These are phyloP conservation scores for Fraxinus excelsior DNA, from an alignment of 257 asterid genomes.

Conservation along the genomic window DNA sequence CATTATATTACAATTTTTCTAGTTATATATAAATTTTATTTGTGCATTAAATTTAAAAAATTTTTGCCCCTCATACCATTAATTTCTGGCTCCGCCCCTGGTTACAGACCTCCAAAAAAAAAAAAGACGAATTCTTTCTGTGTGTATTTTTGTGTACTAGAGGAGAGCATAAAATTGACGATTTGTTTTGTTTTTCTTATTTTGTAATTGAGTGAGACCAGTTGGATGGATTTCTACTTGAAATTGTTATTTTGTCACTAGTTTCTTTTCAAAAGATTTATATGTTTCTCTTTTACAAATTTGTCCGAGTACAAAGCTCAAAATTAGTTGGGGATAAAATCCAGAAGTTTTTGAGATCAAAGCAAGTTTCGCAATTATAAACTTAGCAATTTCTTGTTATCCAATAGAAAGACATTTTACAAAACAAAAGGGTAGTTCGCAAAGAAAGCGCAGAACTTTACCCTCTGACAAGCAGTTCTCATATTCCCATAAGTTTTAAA, in stretches of 20 bases:
- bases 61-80: too few relatives aligned
- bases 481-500: background rate
- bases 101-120: too few relatives aligned
- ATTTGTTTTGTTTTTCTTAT: background rate
- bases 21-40: too few relatives aligned
- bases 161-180: background rate
- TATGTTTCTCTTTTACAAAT: background rate
- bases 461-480: background rate
- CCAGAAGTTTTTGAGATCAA: background rate
- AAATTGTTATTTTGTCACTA: background rate
- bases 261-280: background rate
- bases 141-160: background rate
- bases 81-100: too few relatives aligned
- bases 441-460: background rate
- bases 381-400: background rate
- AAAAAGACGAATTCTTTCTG: background rate
- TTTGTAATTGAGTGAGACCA: background rate
- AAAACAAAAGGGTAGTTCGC: background rate
- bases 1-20: too few relatives aligned
- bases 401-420: background rate
- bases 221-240: background rate
- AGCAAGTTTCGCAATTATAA: too few relatives aligned
- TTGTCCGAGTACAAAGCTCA: background rate
- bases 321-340: too few relatives aligned
- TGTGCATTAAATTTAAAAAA: too few relatives aligned